Base-by-base conservation (phyloP, 805 yeast species). In the Metschnikowia koreensis region DNA sequence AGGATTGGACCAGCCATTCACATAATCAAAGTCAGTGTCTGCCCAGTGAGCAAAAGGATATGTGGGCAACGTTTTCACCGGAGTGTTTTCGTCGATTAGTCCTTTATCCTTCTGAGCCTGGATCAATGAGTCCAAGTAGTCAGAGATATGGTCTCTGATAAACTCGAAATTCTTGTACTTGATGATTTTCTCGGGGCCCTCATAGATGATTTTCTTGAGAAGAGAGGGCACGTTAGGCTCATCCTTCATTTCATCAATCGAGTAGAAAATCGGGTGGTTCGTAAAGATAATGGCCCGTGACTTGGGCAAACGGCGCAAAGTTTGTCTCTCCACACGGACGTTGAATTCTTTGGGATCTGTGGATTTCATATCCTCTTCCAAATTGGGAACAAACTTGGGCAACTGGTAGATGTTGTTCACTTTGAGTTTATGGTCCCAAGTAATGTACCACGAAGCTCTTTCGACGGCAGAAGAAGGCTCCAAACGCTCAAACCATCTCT, bases 201-300 rank as follows among this genome's bases (percentile, higher is more conserved):
- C 89, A 55, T 69, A 80, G 34, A 86, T 69, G 46, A 84, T 81
- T 59, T 83, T 84, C 61, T 79, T 78, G 45, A 86, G 65, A 45
- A 86, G 87, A 2, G 96, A 86, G 3, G 96, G 86, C 45, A 92
- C 86, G 51, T 89, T 66, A 1, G 89, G 82, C 56, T 86, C 96
- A 22, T 89, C 96, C 59, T 85, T 87, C 70, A 83, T 81, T 51
- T 88, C 93, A 38, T 87, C 92, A 40, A 87, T 81, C 2, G 87
- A 80, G 66, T 87, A 87, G 63, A 84, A 87, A n/a, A 84, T 75
- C 5, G 91, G 92, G 63, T 86, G 92, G 63, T 86, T 86, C 28
- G 90, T 83, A 72, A 86, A 86, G 46, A 86, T 81, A 53, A 86
- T 81, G 2, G 90, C 90, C 44, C 73, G 60, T 0, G 86, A 68